Evolutionary conservation across 1,139 yeast genomes (phyloP).

Genomic region (Zygoascus hellenicus): DNA sequence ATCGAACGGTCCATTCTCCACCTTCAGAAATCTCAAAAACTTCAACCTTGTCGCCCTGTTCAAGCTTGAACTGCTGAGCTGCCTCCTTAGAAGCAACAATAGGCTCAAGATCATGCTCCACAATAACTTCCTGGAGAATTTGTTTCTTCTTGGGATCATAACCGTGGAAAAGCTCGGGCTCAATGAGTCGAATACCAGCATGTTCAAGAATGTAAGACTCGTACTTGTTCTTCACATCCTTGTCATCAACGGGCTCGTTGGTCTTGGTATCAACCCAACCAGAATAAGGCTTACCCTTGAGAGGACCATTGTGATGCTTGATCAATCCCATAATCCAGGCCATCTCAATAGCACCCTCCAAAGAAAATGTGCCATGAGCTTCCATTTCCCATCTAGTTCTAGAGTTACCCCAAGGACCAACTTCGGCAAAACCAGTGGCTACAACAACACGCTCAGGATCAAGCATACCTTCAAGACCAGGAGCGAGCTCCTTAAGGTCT

Average conservation of each 20-base stretch:
- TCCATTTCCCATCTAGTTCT: conserved; percentile 99
- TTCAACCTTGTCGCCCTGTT: conserved; percentile 93
- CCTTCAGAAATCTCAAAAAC: conserved; percentile 81
- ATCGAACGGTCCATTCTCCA: conserved; percentile 86
- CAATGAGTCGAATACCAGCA: conserved; percentile 93
- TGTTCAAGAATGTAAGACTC: conserved; percentile 85
- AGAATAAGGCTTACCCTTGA: conserved; percentile 80
- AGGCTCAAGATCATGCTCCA: conserved; percentile 93
- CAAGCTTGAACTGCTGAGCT: conserved; percentile 88
- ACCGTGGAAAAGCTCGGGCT: conserved; percentile 89
- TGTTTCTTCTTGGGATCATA: conserved; percentile 93
- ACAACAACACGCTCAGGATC: conserved; percentile 90
- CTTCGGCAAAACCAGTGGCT: conserved; percentile 96
- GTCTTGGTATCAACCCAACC: conserved; percentile 99
- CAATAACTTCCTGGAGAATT: conserved; percentile 88
- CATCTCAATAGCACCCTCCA: conserved; percentile 98
- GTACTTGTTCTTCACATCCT: conserved; percentile 85
- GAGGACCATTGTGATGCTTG: conserved; percentile 86
- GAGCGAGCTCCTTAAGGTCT: conserved; percentile 60
- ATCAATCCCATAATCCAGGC: conserved; percentile 99
- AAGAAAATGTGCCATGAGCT: conserved; percentile 88
- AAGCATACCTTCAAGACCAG: conserved; percentile 80
- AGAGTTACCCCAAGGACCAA: conserved; percentile 99
- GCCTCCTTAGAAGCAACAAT: conserved; percentile 94
- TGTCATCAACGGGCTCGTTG: conserved; percentile 87